phyloP scores from a whole-genome alignment of 2,329 filamentous ascomycete genomes.

The Colletotrichum sansevieriae region DNA sequence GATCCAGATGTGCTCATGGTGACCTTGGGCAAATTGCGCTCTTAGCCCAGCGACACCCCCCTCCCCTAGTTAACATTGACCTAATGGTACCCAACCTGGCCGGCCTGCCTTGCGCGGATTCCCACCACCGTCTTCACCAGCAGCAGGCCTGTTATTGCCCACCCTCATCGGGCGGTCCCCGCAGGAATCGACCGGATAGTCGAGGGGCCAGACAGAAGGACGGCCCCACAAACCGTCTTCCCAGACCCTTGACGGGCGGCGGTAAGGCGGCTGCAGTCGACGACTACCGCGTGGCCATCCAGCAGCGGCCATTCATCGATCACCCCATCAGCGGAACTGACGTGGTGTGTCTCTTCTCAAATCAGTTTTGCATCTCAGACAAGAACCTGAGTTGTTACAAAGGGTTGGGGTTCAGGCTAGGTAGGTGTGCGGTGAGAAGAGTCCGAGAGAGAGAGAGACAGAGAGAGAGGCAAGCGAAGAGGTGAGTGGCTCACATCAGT shows the following conservation, averaged over 20 bases:
- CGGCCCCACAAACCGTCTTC: slow-evolving; percentile 42
- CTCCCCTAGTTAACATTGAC: slow-evolving; percentile 22
- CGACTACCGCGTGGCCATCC: slow-evolving; percentile 40
- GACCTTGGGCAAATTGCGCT: slow-evolving; percentile 20
- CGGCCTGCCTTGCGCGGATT: slow-evolving; percentile 1
- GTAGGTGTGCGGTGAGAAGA: slow-evolving; percentile 9
- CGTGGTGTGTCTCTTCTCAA: slow-evolving; percentile 25
- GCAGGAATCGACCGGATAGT: slow-evolving; percentile 32
- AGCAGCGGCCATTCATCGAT: slow-evolving; percentile 36
- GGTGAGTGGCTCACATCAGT: no score
- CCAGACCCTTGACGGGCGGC: slow-evolving; percentile 34
- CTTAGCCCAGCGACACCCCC: not conserved
- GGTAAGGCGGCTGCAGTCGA: slow-evolving; percentile 41
- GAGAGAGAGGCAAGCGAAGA: not conserved
- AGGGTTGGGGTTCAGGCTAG: not conserved
- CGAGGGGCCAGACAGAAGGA: slow-evolving; percentile 15
- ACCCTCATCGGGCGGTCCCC: slow-evolving; percentile 36
- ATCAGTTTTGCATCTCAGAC: slow-evolving; percentile 38
- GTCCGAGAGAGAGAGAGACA: not conserved
- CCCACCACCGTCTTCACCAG: slow-evolving; percentile 23
- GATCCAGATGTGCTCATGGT: slow-evolving; percentile 37
- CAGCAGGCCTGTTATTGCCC: not conserved
- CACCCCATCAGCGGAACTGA: slow-evolving; percentile 28
- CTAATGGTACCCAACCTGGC: slow-evolving; percentile 28
- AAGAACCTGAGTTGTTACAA: slow-evolving; percentile 21